Evolutionary conservation across 73 alveolate genomes (phyloP), one percentile per base, ranked within the genome.

Genomic region (Paramecium primaurelia): DNA sequence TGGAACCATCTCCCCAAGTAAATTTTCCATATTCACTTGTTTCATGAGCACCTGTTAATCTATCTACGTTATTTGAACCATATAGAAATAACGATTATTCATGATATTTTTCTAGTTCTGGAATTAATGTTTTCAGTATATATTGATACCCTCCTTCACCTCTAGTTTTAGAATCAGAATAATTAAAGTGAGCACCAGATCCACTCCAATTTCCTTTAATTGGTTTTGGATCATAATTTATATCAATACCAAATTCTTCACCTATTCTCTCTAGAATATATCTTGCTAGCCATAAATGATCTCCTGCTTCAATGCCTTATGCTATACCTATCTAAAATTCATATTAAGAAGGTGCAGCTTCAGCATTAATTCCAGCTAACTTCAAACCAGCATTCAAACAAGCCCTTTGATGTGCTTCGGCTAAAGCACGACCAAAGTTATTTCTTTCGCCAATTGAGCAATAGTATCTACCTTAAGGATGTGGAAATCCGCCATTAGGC

Each of bases 281-380:
- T 88, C 99, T 96, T 3, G 99, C 97, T 71, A 97, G 89, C 98
- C 99, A 96, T 59, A 97, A 77, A 64, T 97, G 98, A 75, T 97
- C 99, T 34, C 97, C 99, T 69, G 93, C 86, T 58, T 94, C 98
- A 20, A 97, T 96, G 9, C 99, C 99, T 68, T 94, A 93, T 69
- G 97, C 94, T 20, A 98, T 97, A 10, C 99, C 99, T 25, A 96
- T 77, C 92, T 97, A 93, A 92, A 89, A 96, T 84, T 97, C 99
- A 99, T 98, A 97, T 95, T 97, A 93, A 20, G 98, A 97, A 26
- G 99, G 99, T 95, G 95, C 97, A 49, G 93, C 98, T 73, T 97
- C 99, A 44, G 97, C 97, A 71, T 97, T 97, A 47, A 96, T 96
- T 30, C 99, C 99, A 11, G 98, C 95, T 32, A 97, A 95, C 64